Conservation (phyloP, 2,329 filamentous ascomycete genomes). For the Scleromitrula shiraiana region DNA sequence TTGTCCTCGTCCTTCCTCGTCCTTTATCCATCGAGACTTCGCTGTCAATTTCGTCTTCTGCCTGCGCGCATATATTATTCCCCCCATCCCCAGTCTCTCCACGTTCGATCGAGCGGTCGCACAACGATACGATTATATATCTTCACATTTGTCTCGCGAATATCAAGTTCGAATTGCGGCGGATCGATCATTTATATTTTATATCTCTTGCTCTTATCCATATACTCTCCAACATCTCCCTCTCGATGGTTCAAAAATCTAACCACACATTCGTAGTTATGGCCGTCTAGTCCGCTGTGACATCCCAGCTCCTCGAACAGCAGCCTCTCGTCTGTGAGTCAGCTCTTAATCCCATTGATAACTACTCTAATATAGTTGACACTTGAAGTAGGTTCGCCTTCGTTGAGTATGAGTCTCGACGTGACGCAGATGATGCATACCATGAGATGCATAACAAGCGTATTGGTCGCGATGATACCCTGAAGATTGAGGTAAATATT, state of each 20-base stretch:
- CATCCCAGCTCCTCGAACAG: conserved; percentile 91
- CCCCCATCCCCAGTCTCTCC: conserved; percentile 20
- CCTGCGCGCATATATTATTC: conserved; percentile 31
- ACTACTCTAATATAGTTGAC: conserved; percentile 30
- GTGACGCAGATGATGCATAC: conserved; percentile 97
- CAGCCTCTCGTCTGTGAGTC: conserved; percentile 89
- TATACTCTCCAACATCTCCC: conserved; percentile 18
- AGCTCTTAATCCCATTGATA: conserved; percentile 15
- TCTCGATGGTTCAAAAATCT: conserved; percentile 17
- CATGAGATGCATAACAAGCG: conserved; percentile 99
- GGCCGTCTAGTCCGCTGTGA: conserved; percentile 96
- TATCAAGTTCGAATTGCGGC: conserved; percentile 18
- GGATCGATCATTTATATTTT: conserved; percentile 23
- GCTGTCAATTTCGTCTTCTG: conserved; percentile 38
- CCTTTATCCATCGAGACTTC: conserved; percentile 34
- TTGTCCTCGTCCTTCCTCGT: conserved; percentile 22
- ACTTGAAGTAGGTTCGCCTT: conserved; percentile 71
- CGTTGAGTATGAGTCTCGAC: conserved; percentile 97
- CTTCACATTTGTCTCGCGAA: conserved; percentile 22
- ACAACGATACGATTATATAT: conserved; percentile 26
- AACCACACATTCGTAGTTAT: conserved; percentile 54
- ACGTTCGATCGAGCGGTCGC: conserved; percentile 34
- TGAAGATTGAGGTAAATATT: conserved; percentile 87
- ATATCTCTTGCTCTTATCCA: conserved; percentile 22
- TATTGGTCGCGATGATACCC: conserved; percentile 76